Base-by-base conservation (phyloP, 2,329 filamentous ascomycete species). In the Hypomyces rosellus region DNA sequence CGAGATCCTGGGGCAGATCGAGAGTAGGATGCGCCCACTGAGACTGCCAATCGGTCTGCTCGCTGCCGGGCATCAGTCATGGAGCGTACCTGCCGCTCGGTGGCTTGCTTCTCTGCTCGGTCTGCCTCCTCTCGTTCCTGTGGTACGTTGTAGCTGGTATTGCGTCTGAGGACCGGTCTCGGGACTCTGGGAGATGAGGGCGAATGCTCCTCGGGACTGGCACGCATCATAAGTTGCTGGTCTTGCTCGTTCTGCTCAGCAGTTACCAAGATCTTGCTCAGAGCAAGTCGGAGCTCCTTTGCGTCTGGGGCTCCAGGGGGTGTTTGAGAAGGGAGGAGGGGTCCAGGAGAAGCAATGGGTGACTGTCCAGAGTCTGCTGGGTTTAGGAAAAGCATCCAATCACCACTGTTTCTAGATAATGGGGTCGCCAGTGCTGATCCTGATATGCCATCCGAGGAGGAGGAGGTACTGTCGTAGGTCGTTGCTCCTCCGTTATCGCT, bases 91-190 rank as follows among this genome's bases (percentile, higher is more conserved):
- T 69, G 66, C 5, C 69, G 65, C 55, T 69, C 59, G 2, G 63
- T 65, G n/a, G 65, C 63, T 46, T 54, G 59, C 36, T 64, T 60
- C 58, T 72, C 70, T 9, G 70, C 69, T 37, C 61, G 59, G 50
- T 72, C 70, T 22, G 70, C 70, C 54, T 62, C 64, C 53, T 72
- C 63, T 9, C 66, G 61, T 58, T 72, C 70, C 55, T 65, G 62
- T 1, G 69, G 69, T 12, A 59, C 69, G 50, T 72, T 67, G 49
- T 72, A 72, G 55, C 70, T 72, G 39, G 70, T 72, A 55, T 71
- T 72, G 38, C 70, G 67, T 54, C 69, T 63, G n/a, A 72, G 57
- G 11, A 65, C 70, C 20, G 70, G 70, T 39, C 68, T 64, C 11
- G 68, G 68, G 8, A 57, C 47, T 49, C 53, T 55, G 18, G 54